Evolutionary conservation across 2,329 filamentous ascomycete species (phyloP), one percentile per base, ranked within the genome.

Genomic region (Diaporthe vexans): DNA sequence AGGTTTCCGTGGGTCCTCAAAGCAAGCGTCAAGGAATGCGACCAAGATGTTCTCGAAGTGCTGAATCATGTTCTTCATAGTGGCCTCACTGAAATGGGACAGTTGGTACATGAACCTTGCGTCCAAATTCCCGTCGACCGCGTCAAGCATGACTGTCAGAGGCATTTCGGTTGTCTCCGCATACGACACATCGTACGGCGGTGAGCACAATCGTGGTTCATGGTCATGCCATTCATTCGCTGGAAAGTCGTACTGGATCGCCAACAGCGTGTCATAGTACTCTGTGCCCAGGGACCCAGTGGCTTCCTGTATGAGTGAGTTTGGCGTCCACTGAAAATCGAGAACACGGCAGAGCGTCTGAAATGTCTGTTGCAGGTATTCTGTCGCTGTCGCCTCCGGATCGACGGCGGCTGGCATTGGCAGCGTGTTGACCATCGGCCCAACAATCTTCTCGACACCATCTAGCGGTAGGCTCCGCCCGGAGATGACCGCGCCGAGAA

Each of bases 401-500:
- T 63, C 37, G 7, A 46, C 40, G 1, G 24, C 24, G n/a, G 58
- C 37, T 21, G 58, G 40, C 58, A 63, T 19, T 40, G 63, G 63
- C 21, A 67, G 21, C 19, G 63, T 67, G 46, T 67, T 67, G 26
- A 67, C 63, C 46, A 67, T 29, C 10, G 63, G 63, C 10, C 63
- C 63, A 9, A 67, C 13, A 15, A 52, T 67, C 43, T 37, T 37
- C 48, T 35, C 43, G n/a, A 67, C 33, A 5, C 46, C 46, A n/a
- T 35, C 43, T 13, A 67, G 15, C 2, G 43, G 29, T 2, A 67
- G 29, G 8, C 63, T 67, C 9, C 63, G 63, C 21, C 63, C 63
- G 13, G 43, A 51, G 19, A 67, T 33, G 7, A 67, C 63, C 15
- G 63, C 63, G 4, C 63, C 63, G 1, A 67, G n/a, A 19, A 67